These are phyloP conservation scores for Terana coerulea DNA, from an alignment of 768 basidiomycete species.

Conservation along the genomic window DNA sequence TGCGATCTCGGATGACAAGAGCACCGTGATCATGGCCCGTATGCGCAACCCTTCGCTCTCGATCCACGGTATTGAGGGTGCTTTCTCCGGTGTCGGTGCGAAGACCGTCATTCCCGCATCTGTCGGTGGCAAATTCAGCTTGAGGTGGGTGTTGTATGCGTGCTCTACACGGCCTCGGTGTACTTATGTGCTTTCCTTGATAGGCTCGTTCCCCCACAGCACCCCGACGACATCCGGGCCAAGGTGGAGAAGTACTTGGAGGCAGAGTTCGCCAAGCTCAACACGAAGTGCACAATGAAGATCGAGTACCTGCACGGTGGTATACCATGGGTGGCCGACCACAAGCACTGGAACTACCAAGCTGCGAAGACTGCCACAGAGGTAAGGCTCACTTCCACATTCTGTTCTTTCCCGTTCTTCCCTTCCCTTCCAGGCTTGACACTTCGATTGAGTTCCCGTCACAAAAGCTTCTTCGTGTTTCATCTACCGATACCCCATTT, in stretches of 20 bases:
- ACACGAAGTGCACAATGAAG: conserved; percentile 76
- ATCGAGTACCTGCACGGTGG: conserved; percentile 77
- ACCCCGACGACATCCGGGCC: conserved; percentile 46
- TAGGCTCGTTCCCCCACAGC: conserved; percentile 86
- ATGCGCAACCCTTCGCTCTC: conserved; percentile 89
- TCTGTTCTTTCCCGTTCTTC: not conserved
- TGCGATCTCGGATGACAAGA: conserved; percentile 73
- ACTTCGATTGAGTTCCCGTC: too few species aligned
- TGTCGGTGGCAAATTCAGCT: conserved; percentile 88
- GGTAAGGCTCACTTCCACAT: conserved; percentile 30
- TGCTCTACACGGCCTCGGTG: not conserved
- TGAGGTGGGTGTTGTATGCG: conserved; percentile 52
- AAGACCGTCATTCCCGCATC: conserved; percentile 95
- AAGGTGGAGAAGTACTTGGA: conserved; percentile 64
- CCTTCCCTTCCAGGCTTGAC: not conserved
- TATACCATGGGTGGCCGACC: conserved; percentile 84
- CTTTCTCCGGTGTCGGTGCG: conserved; percentile 75
- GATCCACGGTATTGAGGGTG: conserved; percentile 93
- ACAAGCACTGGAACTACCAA: conserved; percentile 89
- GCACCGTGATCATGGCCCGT: conserved; percentile 79
- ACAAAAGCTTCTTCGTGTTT: not conserved
- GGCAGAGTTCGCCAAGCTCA: conserved; percentile 79
- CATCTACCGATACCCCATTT: conserved; percentile 1
- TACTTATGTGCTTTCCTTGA: not conserved
- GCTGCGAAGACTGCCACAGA: conserved; percentile 86